Evolutionary conservation across 2,329 filamentous ascomycete genomes (phyloP), one percentile per base, ranked within the genome.

Genomic region (Pseudocercospora eumusae): DNA sequence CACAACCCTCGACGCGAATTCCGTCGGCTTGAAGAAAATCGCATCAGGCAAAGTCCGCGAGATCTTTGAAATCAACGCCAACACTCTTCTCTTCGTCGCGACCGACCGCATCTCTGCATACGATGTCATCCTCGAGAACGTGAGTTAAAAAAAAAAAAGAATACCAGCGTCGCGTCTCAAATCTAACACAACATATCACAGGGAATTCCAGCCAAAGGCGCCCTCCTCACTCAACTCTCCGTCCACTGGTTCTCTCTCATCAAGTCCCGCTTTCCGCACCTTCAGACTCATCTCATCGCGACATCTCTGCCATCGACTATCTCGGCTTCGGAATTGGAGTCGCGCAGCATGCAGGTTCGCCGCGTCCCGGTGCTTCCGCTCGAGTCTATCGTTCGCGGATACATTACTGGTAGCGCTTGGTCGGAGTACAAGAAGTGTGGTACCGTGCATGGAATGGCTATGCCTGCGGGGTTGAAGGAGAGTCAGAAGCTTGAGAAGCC

Each of bases 51-150:
- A 96, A 79, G 92, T 96, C 25, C 86, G 91, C 71, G 90, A 96
- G 73, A 83, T 96, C 40, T 96, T 91, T 76, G 82, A 85, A 64
- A 80, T 96, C 58, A 86, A 91, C 74, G 80, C 86, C 44, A 78
- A 84, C 60, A 89, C 86, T 2, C 84, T 96, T 4, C 87, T 96
- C 60, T 93, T 96, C 74, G 87, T 93, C 59, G 89, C 91, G 23
- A 90, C 91, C 13, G 93, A 97, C 79, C 89, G 95, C 68, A 95
- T 97, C 75, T 96, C 92, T 23, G 95, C 95, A 60, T 98, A 93
- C 81, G 93, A 98, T 83, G 92, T 96, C 70, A 86, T 96, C 70
- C 87, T 96, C 83, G 80, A 85, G 71, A 97, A 95, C 78, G 87
- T 88, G 75, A 72, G 77, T 66, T n/a, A n/a, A n/a, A n/a, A n/a